Percentiles rank a stretch among this genome's conserved stretches.
Evolutionary conservation across 352 stramenopile genomes (phyloP).

Genomic region (Globisporangium middletonii): DNA sequence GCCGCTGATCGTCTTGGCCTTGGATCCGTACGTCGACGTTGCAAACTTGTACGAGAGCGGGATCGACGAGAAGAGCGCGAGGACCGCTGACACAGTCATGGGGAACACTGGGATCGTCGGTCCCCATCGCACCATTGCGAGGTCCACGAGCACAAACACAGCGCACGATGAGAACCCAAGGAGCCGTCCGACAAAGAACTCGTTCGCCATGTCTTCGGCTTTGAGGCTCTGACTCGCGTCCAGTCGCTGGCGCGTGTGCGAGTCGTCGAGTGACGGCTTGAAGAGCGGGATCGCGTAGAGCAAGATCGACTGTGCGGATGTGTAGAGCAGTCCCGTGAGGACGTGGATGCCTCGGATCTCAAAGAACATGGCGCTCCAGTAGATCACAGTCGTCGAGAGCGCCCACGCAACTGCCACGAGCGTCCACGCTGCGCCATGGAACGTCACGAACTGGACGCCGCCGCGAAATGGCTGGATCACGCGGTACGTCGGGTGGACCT

Average conservation of each 20-base stretch:
- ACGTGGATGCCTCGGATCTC: constrained; percentile 34
- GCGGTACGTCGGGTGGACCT: constrained; percentile 28
- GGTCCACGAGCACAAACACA: constrained; percentile 45
- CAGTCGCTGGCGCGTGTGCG: not conserved
- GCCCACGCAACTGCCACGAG: constrained; percentile 32
- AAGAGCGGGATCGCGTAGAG: constrained; percentile 37
- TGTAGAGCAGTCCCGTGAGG: constrained; percentile 36
- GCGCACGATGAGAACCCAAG: constrained; percentile 34
- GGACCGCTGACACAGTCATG: constrained; percentile 33
- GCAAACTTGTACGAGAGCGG: constrained; percentile 43
- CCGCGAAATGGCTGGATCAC: constrained; percentile 45
- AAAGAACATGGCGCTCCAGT: constrained; percentile 43
- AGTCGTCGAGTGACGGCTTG: constrained; percentile 6
- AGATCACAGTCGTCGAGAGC: constrained; percentile 33
- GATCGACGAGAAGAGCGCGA: constrained; percentile 49
- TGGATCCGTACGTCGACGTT: constrained; percentile 17
- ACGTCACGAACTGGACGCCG: constrained; percentile 39
- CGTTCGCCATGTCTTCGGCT: constrained; percentile 20
- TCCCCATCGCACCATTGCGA: constrained; percentile 35
- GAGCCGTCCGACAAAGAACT: constrained; percentile 32
- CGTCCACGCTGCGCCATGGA: constrained; percentile 50
- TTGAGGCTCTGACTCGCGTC: constrained; percentile 6
- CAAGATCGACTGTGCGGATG: constrained; percentile 29
- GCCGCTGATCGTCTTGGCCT: constrained; percentile 29
- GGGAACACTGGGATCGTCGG: constrained; percentile 41